These are phyloP conservation scores for Aureobasidium mangrovei DNA, from an alignment of 2,329 filamentous ascomycete genomes.

Conservation along the genomic window DNA sequence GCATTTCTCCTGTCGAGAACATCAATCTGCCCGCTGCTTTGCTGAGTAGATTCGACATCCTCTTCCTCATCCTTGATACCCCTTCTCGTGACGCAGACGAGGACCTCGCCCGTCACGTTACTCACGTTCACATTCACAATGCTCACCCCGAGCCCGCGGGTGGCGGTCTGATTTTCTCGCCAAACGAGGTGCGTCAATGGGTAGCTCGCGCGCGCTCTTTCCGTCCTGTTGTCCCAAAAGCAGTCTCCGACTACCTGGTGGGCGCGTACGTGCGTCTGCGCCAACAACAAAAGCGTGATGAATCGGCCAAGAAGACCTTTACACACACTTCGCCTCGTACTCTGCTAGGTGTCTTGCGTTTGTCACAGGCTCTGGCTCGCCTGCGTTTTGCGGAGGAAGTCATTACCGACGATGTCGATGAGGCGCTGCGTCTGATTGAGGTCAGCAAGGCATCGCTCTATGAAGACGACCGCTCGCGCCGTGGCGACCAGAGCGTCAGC, in stretches of 20 bases:
- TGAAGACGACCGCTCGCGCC: slow-evolving; percentile 53
- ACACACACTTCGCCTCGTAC: slow-evolving; percentile 91
- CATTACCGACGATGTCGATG: slow-evolving; percentile 87
- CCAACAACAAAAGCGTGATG: slow-evolving; percentile 82
- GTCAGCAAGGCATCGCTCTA: slow-evolving; percentile 88
- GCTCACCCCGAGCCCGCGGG: slow-evolving; percentile 68
- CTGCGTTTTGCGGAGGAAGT: slow-evolving; percentile 81
- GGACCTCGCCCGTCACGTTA: slow-evolving; percentile 89
- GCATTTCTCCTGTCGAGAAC: slow-evolving; percentile 94
- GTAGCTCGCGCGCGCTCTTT: slow-evolving; percentile 86
- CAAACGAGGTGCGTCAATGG: slow-evolving; percentile 90
- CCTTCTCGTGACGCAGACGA: slow-evolving; percentile 83
- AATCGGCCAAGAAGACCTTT: slow-evolving; percentile 85
- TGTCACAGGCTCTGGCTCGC: slow-evolving; percentile 87
- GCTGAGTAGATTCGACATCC: slow-evolving; percentile 90
- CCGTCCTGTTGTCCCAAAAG: slow-evolving; percentile 74
- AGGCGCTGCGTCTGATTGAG: slow-evolving; percentile 82
- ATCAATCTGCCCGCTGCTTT: slow-evolving; percentile 98
- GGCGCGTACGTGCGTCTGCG: slow-evolving; percentile 94
- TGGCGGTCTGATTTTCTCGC: slow-evolving; percentile 69
- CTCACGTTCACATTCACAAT: slow-evolving; percentile 95
- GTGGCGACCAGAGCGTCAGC: slow-evolving; percentile 65
- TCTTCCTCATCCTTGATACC: slow-evolving; percentile 94
- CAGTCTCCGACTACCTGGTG: slow-evolving; percentile 90
- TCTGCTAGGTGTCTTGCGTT: slow-evolving; percentile 80